Evolutionary conservation across 805 yeast species (phyloP).

Genomic region (Spathaspora hagerdaliae): DNA sequence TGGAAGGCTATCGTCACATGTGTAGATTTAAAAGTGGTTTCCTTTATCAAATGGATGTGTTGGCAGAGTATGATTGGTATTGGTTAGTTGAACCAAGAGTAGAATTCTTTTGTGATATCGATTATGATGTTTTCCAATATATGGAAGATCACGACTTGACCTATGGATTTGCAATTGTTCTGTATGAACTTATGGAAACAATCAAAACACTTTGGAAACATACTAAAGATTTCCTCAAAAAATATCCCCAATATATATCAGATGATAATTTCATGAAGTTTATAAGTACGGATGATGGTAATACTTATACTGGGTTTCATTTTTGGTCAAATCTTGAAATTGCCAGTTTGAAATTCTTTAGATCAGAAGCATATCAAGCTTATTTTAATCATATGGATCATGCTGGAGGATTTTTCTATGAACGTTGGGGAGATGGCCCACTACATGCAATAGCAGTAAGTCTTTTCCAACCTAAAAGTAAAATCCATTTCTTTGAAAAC

Average conservation of each 20-base stretch:
- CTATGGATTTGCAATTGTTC: conserved; percentile 82
- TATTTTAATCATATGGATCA: conserved; percentile 74
- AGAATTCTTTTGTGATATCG: conserved; percentile 75
- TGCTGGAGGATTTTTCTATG: conserved; percentile 89
- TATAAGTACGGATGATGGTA: conserved; percentile 64
- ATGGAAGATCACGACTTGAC: conserved; percentile 73
- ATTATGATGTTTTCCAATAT: conserved; percentile 81
- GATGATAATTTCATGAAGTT: conserved; percentile 67
- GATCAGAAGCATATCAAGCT: conserved; percentile 62
- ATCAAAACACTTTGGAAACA: conserved; percentile 82
- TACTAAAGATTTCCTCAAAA: conserved; percentile 61
- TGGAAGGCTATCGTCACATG: conserved; percentile 86
- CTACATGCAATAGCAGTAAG: conserved; percentile 86
- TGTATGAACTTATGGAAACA: conserved; percentile 80
- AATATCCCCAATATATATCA: conserved; percentile 57
- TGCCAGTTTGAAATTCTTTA: conserved; percentile 71
- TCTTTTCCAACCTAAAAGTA: conserved; percentile 63
- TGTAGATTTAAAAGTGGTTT: conserved; percentile 90
- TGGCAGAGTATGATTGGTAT: conserved; percentile 80
- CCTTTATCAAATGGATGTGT: conserved; percentile 72
- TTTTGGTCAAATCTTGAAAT: conserved; percentile 91
- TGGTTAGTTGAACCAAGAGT: conserved; percentile 95
- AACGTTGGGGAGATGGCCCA: conserved; percentile 95
- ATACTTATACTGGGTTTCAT: conserved; percentile 74
- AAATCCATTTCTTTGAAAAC: conserved; percentile 76